Evolutionary conservation across 1,139 yeast species (phyloP).

Genomic region (Candida freyschussii): DNA sequence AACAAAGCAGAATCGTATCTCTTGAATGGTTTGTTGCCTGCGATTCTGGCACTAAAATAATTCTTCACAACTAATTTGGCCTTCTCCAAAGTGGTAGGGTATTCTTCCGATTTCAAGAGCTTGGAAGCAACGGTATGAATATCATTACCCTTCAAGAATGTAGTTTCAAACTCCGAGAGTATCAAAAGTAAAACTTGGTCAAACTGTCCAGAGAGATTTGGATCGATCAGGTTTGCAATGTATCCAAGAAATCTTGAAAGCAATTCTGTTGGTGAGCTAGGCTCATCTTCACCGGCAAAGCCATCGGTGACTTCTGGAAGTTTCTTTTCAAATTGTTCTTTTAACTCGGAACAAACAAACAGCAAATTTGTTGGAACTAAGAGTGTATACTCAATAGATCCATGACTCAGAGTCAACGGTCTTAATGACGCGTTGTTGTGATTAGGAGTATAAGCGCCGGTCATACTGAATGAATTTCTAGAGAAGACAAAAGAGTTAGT

Average conservation of each 20-base stretch:
- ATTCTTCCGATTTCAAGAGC: constrained; percentile 45
- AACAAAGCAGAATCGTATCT: constrained; percentile 60
- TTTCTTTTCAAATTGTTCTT: constrained; percentile 75
- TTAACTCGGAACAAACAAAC: constrained; percentile 78
- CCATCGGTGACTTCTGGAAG: constrained; percentile 83
- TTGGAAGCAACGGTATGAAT: constrained; percentile 86
- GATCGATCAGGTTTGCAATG: constrained; percentile 54
- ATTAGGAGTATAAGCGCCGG: constrained; percentile 25
- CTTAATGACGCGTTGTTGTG: constrained; percentile 42
- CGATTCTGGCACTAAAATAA: constrained; percentile 53
- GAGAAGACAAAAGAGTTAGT: too few species aligned
- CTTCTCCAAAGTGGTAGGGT: constrained; percentile 66
- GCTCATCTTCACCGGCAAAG: constrained; percentile 83
- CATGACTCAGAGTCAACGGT: constrained; percentile 81
- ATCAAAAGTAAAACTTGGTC: constrained; percentile 67
- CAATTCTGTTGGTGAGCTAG: constrained; percentile 82
- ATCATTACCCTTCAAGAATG: constrained; percentile 70
- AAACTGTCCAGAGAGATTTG: constrained; percentile 51
- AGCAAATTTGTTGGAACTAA: constrained; percentile 81
- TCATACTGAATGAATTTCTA: too few species aligned
- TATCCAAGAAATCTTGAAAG: constrained; percentile 81
- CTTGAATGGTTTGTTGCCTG: constrained; percentile 44
- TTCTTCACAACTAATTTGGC: constrained; percentile 71
- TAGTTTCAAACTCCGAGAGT: constrained; percentile 75
- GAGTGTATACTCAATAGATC: constrained; percentile 81